phyloP scores from a whole-genome alignment of 2,329 filamentous ascomycete genomes.

The Arthroderma uncinatum region DNA sequence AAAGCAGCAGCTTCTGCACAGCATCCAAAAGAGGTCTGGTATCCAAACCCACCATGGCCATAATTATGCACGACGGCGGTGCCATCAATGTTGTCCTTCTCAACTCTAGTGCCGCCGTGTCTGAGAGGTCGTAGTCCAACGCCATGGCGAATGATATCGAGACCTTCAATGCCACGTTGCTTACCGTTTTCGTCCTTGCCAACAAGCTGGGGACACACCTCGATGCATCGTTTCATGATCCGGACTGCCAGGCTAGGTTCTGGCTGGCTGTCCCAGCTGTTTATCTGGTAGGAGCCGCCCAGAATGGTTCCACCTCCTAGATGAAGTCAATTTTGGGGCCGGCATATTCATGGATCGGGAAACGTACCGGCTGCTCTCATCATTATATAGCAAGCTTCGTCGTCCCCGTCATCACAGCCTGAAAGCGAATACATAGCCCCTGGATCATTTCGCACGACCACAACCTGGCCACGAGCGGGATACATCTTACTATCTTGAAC shows the following conservation, averaged over 20 bases:
- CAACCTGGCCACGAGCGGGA: conserved; percentile 71
- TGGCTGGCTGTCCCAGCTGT: conserved; percentile 66
- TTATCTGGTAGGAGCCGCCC: conserved; percentile 72
- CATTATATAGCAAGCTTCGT: conserved; percentile 74
- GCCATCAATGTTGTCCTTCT: conserved; percentile 56
- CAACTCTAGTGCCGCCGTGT: conserved; percentile 61
- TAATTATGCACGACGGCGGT: conserved; percentile 42
- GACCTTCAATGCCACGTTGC: conserved; percentile 50
- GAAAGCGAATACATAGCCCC: conserved; percentile 58
- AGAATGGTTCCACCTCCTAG: conserved; percentile 68
- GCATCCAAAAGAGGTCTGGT: conserved; percentile 56
- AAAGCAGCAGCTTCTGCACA: conserved; percentile 55
- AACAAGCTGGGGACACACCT: conserved; percentile 28
- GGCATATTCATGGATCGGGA: background rate
- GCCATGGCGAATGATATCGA: conserved; percentile 68
- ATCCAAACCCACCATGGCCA: conserved; percentile 48
- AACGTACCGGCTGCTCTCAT: conserved; percentile 48
- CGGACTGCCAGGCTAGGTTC: conserved; percentile 69
- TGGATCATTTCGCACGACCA: conserved; percentile 69
- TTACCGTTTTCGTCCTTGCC: conserved; percentile 39
- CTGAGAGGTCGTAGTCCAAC: conserved; percentile 71
- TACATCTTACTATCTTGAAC: conserved; percentile 63
- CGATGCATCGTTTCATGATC: conserved; percentile 61
- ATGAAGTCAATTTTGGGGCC: background rate
- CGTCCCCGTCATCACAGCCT: conserved; percentile 60